Evolutionary conservation across 2,329 filamentous ascomycete genomes (phyloP).

Genomic region (Claviceps cyperi): DNA sequence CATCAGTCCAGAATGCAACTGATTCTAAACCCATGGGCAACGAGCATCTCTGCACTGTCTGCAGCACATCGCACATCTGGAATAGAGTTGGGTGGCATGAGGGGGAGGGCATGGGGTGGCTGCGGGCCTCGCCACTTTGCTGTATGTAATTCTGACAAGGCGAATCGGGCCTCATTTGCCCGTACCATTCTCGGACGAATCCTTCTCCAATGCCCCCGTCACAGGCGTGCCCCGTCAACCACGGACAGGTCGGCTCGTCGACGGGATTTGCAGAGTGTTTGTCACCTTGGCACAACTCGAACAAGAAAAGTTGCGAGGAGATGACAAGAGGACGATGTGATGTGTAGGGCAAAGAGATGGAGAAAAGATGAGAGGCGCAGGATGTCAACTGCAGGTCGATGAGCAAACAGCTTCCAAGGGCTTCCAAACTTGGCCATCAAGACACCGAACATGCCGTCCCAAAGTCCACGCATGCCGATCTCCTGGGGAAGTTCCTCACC

Average conservation of each 20-base stretch:
- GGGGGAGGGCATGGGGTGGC: background rate
- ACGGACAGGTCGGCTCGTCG: background rate
- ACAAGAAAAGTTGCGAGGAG: background rate
- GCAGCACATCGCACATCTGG: background rate
- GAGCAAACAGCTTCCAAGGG: no score
- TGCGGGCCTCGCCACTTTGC: constrained; percentile 2
- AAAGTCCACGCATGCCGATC: no score
- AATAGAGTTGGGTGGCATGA: constrained; percentile 1
- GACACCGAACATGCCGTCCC: no score
- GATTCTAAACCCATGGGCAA: no score
- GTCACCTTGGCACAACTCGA: background rate
- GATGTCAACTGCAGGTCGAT: no score
- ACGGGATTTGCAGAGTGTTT: background rate
- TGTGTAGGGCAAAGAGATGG: background rate
- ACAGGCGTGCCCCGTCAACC: background rate
- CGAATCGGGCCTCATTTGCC: constrained; percentile 4
- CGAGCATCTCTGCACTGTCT: no score
- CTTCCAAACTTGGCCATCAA: no score
- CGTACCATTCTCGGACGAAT: constrained; percentile 1
- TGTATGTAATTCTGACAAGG: constrained; percentile 3
- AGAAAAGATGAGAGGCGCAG: background rate
- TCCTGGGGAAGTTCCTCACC: no score
- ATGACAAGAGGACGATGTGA: background rate
- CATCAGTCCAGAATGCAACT: background rate
- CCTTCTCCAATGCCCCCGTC: background rate